Evolutionary conservation across 2,329 filamentous ascomycete genomes (phyloP).

Genomic region (Calonectria fujianensis): DNA sequence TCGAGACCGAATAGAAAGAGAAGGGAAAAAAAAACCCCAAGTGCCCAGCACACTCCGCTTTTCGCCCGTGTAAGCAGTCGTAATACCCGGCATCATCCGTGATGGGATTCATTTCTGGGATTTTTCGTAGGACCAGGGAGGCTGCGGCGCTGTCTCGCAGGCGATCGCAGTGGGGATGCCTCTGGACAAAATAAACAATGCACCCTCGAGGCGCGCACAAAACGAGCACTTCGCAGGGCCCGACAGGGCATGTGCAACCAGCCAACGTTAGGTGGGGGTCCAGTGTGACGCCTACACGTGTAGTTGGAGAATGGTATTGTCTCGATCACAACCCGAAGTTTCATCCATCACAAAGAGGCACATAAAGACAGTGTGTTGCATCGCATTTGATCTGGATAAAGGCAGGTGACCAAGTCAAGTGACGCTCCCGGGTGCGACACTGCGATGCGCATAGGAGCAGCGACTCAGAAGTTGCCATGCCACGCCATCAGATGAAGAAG

Average conservation of each 20-base stretch:
- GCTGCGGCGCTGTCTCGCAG: slow-evolving; percentile 34
- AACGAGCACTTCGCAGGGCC: background rate
- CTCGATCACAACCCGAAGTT: slow-evolving; percentile 17
- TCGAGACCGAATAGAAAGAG: background rate
- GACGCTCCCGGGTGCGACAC: slow-evolving; percentile 19
- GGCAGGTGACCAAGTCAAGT: slow-evolving; percentile 36
- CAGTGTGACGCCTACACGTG: slow-evolving; percentile 35
- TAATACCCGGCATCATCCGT: slow-evolving; percentile 1
- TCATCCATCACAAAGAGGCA: slow-evolving; percentile 25
- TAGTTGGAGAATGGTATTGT: slow-evolving; percentile 20
- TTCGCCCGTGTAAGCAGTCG: background rate
- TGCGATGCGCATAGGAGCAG: background rate
- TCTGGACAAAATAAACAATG: slow-evolving; percentile 37
- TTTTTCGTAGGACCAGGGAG: slow-evolving; percentile 1
- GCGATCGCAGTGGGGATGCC: background rate
- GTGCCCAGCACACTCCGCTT: background rate
- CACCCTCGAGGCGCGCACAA: background rate
- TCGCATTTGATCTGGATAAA: slow-evolving; percentile 26
- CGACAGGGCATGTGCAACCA: slow-evolving; percentile 20
- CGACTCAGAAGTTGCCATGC: background rate
- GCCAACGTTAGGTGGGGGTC: slow-evolving; percentile 23
- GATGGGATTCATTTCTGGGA: background rate
- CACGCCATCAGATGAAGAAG: background rate
- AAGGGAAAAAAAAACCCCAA: background rate
- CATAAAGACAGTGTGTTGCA: slow-evolving; percentile 22